Evolutionary conservation across 169 alveolate genomes (phyloP).

Genomic region (Plasmodium adleri): DNA sequence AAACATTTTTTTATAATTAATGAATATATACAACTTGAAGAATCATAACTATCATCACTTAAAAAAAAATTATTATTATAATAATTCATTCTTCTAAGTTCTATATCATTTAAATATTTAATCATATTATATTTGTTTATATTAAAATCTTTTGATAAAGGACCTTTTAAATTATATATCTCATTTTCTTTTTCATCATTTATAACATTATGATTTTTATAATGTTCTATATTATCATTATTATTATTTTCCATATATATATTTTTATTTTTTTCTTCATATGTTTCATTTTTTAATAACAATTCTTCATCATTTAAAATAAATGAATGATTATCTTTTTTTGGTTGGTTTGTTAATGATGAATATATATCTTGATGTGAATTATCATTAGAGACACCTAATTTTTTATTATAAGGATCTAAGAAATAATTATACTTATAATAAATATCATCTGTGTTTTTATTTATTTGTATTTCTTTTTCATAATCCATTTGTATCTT

Average conservation of each 20-base stretch:
- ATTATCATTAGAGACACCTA: background rate
- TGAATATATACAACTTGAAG: slow-evolving; percentile 63
- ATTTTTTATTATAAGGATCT: background rate
- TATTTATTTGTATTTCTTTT: background rate
- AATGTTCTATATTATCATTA: background rate
- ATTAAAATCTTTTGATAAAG: background rate
- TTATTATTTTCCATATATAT: background rate
- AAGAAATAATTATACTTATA: slow-evolving; percentile 22
- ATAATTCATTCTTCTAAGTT: slow-evolving; percentile 52
- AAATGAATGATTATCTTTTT: background rate
- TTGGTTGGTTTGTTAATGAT: background rate
- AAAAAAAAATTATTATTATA: slow-evolving; percentile 62
- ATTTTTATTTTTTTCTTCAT: background rate
- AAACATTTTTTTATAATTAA: slow-evolving; percentile 44
- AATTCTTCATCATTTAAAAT: background rate
- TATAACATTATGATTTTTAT: background rate
- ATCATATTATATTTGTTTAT: slow-evolving; percentile 3
- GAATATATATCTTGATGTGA: background rate
- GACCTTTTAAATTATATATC: background rate
- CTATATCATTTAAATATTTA: slow-evolving; percentile 33
- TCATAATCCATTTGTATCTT: slow-evolving; percentile 26
- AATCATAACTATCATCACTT: slow-evolving; percentile 72
- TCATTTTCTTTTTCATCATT: background rate
- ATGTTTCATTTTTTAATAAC: background rate
- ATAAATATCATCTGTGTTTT: background rate